Percentiles rank a stretch among this genome's conserved stretches.
Evolutionary conservation across 108 stramenopile species (phyloP).

Genomic region (Mediolabrus comicus): DNA sequence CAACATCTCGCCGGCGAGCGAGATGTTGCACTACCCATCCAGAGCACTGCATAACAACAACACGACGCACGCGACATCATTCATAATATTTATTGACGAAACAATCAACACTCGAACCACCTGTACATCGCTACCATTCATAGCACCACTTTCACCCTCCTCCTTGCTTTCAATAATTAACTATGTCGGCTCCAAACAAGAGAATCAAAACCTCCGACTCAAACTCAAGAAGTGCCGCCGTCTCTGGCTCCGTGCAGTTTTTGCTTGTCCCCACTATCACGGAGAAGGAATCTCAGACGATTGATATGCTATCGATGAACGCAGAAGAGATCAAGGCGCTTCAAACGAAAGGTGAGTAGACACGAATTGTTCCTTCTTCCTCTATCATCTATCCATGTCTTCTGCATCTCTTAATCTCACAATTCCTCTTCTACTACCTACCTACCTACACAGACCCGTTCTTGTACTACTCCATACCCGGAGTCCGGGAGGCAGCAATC

Average conservation of each 20-base stretch:
- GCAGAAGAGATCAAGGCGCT: not conserved
- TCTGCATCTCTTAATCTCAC: not conserved
- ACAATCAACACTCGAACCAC: too few species aligned
- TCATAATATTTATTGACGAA: too few species aligned
- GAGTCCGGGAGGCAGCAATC: not conserved
- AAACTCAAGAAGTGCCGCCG: not conserved
- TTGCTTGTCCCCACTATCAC: not conserved
- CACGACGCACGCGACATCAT: too few species aligned
- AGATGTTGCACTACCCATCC: too few species aligned
- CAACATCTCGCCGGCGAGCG: too few species aligned
- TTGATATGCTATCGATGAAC: not conserved
- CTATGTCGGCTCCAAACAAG: not conserved
- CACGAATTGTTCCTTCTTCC: not conserved
- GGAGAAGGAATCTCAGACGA: not conserved
- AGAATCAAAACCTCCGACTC: not conserved
- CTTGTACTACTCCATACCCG: not conserved
- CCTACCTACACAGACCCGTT: not conserved
- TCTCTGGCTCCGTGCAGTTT: too few species aligned
- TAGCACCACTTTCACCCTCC: too few species aligned
- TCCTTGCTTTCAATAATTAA: not conserved
- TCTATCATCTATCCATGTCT: not conserved
- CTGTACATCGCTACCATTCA: too few species aligned
- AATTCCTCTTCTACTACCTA: not conserved
- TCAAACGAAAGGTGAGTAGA: not conserved
- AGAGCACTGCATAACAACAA: too few species aligned